Evolutionary conservation across 2,329 filamentous ascomycete species (phyloP).

Genomic region (Colletotrichum liaoningense): DNA sequence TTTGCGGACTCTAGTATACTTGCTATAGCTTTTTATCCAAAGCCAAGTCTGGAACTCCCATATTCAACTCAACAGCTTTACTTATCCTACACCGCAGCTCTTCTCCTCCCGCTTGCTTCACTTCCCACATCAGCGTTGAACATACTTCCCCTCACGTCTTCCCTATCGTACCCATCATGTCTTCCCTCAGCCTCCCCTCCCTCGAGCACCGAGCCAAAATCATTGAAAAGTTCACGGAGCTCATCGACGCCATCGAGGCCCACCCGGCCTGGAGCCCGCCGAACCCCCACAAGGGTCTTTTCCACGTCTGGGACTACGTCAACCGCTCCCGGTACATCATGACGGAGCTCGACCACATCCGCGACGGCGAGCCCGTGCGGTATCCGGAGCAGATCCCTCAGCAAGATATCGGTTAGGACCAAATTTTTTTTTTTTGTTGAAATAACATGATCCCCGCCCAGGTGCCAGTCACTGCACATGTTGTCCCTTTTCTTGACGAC

Average conservation of each 20-base stretch:
- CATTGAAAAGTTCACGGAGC: constrained; percentile 40
- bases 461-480: not conserved
- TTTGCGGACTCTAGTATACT: not conserved
- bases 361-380: constrained; percentile 44
- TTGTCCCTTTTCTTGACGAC: too few relatives aligned
- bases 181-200: constrained; percentile 38
- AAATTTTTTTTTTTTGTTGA: not conserved
- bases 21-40: not conserved
- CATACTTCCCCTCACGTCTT: too few relatives aligned
- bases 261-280: constrained; percentile 44
- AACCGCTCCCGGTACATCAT: constrained; percentile 54
- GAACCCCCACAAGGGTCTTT: constrained; percentile 46
- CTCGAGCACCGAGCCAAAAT: constrained; percentile 41
- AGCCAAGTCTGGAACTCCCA: not conserved
- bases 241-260: constrained; percentile 44
- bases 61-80: not conserved
- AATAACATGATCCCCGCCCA: not conserved
- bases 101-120: not conserved
- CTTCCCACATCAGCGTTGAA: not conserved
- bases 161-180: constrained; percentile 13
- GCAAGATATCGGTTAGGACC: constrained; percentile 41
- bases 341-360: constrained; percentile 53
- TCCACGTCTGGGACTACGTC: constrained; percentile 55
- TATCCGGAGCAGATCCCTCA: constrained; percentile 50
- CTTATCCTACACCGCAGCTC: not conserved